phyloP scores from a whole-genome alignment of 805 yeast genomes.

The Metschnikowia drakensbergensis region DNA sequence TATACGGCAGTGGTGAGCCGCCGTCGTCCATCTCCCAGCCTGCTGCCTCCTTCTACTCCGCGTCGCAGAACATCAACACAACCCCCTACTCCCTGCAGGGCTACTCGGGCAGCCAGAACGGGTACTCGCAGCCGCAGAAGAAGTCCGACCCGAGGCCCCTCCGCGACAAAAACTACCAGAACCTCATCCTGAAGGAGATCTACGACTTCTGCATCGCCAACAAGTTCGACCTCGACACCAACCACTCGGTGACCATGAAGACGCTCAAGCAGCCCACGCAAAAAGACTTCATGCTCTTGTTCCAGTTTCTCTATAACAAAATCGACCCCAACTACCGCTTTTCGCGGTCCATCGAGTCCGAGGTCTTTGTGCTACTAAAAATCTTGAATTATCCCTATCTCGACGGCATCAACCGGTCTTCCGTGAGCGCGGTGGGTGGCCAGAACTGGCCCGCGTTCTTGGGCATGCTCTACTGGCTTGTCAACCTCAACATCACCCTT shows the following conservation, averaged over 20 bases:
- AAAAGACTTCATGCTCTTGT: slow-evolving; percentile 73
- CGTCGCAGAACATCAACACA: slow-evolving; percentile 1
- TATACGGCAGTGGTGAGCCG: slow-evolving; percentile 4
- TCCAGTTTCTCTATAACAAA: slow-evolving; percentile 72
- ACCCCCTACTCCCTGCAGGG: slow-evolving; percentile 11
- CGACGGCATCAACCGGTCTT: slow-evolving; percentile 76
- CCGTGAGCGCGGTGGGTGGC: slow-evolving; percentile 88
- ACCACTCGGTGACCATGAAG: slow-evolving; percentile 61
- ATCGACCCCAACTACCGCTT: slow-evolving; percentile 78
- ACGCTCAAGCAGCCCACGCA: slow-evolving; percentile 78
- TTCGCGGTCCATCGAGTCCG: slow-evolving; percentile 66
- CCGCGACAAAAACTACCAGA: slow-evolving; percentile 67
- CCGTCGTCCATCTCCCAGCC: slow-evolving; percentile 1
- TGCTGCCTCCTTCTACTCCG: background rate
- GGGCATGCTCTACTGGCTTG: slow-evolving; percentile 82
- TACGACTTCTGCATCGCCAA: slow-evolving; percentile 58
- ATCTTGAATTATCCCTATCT: slow-evolving; percentile 73
- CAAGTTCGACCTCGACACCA: slow-evolving; percentile 71
- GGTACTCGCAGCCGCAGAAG: background rate
- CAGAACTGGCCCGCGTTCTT: slow-evolving; percentile 80
- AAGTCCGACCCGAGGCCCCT: slow-evolving; percentile 68
- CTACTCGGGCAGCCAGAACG: slow-evolving; percentile 1
- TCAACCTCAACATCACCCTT: slow-evolving; percentile 46
- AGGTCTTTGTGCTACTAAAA: slow-evolving; percentile 64
- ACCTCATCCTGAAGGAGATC: slow-evolving; percentile 61